Evolutionary conservation across 2,329 filamentous ascomycete genomes (phyloP).

Genomic region (Xylaria hypoxylon): DNA sequence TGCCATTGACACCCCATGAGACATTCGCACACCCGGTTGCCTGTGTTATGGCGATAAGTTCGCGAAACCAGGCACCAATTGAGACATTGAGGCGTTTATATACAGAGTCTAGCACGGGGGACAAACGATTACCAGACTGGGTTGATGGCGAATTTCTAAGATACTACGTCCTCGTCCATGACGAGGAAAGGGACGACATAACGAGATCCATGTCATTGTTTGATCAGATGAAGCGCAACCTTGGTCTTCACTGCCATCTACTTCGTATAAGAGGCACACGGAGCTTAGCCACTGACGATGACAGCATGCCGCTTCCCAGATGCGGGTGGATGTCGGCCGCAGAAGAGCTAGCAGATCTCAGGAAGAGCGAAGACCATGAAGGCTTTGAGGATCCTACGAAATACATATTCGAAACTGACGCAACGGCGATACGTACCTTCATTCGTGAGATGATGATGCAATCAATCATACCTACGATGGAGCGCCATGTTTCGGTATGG

Average conservation of each 20-base stretch:
- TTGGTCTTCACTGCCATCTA: conserved; percentile 94
- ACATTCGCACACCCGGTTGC: conserved; percentile 95
- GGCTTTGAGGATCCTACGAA: conserved; percentile 77
- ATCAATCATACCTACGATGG: conserved; percentile 95
- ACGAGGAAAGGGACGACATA: conserved; percentile 95
- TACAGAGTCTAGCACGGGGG: conserved; percentile 82
- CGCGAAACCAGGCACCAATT: conserved; percentile 83
- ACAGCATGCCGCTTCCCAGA: conserved; percentile 82
- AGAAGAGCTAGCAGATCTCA: conserved; percentile 83
- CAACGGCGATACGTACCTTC: conserved; percentile 86
- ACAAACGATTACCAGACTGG: conserved; percentile 81
- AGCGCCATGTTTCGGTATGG: conserved; percentile 89
- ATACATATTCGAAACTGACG: conserved; percentile 93
- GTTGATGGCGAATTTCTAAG: conserved; percentile 91
- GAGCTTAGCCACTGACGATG: conserved; percentile 90
- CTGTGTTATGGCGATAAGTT: conserved; percentile 94
- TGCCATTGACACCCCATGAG: conserved; percentile 85
- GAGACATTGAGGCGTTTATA: conserved; percentile 89
- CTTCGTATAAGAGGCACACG: conserved; percentile 85
- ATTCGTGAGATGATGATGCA: conserved; percentile 95
- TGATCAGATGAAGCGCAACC: conserved; percentile 99
- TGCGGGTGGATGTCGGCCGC: conserved; percentile 90
- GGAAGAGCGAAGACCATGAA: conserved; percentile 74
- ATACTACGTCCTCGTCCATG: conserved; percentile 96
- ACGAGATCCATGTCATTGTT: conserved; percentile 88